Evolutionary conservation across 352 stramenopile species (phyloP), one percentile per base, ranked within the genome.

Genomic region (Pseudoperonospora humuli): DNA sequence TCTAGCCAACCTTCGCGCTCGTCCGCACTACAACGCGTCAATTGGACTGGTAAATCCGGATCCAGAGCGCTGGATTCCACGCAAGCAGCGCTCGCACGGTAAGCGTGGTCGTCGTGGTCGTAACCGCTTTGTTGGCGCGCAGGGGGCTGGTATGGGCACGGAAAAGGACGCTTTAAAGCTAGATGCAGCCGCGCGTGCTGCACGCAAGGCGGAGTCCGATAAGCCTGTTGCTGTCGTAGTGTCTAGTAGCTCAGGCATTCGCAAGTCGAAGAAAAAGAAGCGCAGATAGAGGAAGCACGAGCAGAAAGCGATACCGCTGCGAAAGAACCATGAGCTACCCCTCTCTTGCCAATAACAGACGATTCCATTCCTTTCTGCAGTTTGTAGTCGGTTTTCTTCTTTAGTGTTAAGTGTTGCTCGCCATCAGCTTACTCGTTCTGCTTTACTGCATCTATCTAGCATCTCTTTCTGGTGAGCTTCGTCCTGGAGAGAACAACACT

Each of bases 241-340:
- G 43, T 57, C 66, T 31, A 77, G 52, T 37, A 60, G 58, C 57
- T 74, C 73, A 6, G 70, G 80, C 57, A 67, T 84, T 45, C 75
- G 76, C 68, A 92, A 89, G 67, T 74, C 71, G 17, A 84, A 84
- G 65, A 89, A 86, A 65, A 89, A 89, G 68, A 89, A 89, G 68
- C 67, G 75, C 54, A 85, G 74, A 86, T 86, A 67, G 24, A 62
- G 43, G 31, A 29, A 70, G 61, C 35, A 13, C 11, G 19, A 23
- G 42, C n/a, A n/a, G n/a, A n/a, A n/a, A n/a, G n/a, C n/a, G n/a
- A n/a, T n/a, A n/a, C n/a, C n/a, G n/a, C n/a, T n/a, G n/a, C n/a
- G 39, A 50, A 31, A 45, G 21, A 46, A 46, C 7, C 44, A 26
- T 8, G 11, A 40, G 14, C 39, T 47, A 27, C 17, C 27, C 25